Percentiles rank a stretch among this genome's conserved stretches.
Evolutionary conservation across 495 filamentous ascomycete genomes (phyloP).

Genomic region (Penicillium parvum): DNA sequence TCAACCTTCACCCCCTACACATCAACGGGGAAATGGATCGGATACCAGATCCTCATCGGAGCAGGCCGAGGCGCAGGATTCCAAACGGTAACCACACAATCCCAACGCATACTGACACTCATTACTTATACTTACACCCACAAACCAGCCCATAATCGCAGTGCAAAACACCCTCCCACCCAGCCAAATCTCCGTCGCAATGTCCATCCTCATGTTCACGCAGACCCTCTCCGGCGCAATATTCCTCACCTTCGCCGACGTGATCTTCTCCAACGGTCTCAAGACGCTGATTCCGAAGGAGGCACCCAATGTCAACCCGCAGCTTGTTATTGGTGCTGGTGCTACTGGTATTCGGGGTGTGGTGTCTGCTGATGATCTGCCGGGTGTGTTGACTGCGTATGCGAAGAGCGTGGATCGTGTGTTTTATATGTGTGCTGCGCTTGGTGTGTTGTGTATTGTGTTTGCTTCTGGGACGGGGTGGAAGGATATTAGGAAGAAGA

Average conservation of each 20-base stretch:
- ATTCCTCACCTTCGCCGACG: slow-evolving; percentile 41
- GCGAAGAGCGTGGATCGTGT: slow-evolving; percentile 32
- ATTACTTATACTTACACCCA: slow-evolving; percentile 1
- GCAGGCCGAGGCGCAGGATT: slow-evolving; percentile 46
- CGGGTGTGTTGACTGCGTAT: slow-evolving; percentile 41
- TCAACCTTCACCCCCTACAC: slow-evolving; percentile 45
- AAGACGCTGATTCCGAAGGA: slow-evolving; percentile 25
- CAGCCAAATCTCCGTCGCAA: slow-evolving; percentile 44
- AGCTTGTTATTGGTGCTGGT: slow-evolving; percentile 35
- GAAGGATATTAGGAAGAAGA: slow-evolving; percentile 49
- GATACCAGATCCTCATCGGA: slow-evolving; percentile 54
- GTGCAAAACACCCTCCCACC: slow-evolving; percentile 47
- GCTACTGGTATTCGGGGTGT: slow-evolving; percentile 36
- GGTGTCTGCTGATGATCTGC: slow-evolving; percentile 21
- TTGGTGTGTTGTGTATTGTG: slow-evolving; percentile 23
- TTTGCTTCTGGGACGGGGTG: slow-evolving; percentile 49
- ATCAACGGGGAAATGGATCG: slow-evolving; percentile 45
- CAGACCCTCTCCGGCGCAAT: slow-evolving; percentile 49
- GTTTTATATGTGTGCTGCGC: slow-evolving; percentile 37
- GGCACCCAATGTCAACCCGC: slow-evolving; percentile 35
- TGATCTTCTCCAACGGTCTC: slow-evolving; percentile 47
- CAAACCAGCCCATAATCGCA: slow-evolving; percentile 42
- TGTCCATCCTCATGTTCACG: slow-evolving; percentile 47
- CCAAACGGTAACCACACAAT: slow-evolving; percentile 31
- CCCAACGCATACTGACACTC: background rate